Conservation (phyloP, 2,329 filamentous ascomycete species). For the Byssoonygena ceratinophila region DNA sequence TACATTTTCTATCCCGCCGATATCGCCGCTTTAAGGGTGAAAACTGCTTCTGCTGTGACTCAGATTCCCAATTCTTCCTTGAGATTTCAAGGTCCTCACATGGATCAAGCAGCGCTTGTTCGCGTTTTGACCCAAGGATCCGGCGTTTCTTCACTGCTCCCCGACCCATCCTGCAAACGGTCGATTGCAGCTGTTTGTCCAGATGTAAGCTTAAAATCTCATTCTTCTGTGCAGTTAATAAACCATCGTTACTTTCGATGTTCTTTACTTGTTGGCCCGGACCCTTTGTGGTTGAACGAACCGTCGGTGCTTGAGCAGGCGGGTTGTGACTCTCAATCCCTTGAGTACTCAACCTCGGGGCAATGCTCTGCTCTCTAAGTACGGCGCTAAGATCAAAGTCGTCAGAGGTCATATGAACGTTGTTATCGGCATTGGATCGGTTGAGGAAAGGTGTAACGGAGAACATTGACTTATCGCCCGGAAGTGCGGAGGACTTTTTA, state of each 20-base stretch:
- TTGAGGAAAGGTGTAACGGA: slow-evolving; percentile 92
- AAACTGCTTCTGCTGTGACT: not conserved
- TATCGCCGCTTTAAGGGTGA: slow-evolving; percentile 2
- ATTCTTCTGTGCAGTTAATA: no score
- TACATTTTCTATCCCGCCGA: no score
- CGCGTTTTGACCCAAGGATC: slow-evolving; percentile 2
- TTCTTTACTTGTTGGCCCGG: no score
- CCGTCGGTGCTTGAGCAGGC: not conserved
- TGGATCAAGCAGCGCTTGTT: not conserved
- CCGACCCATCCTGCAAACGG: no score
- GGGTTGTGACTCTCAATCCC: not conserved
- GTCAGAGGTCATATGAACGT: not conserved
- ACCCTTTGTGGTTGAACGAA: no score
- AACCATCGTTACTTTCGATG: no score
- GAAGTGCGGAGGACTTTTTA: slow-evolving; percentile 46
- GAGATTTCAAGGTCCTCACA: not conserved
- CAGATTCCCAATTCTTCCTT: not conserved
- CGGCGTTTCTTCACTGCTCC: not conserved
- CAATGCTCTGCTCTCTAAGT: not conserved
- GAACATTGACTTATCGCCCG: slow-evolving; percentile 82
- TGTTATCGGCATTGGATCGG: slow-evolving; percentile 46
- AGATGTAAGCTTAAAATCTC: not conserved
- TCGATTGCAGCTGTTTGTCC: not conserved
- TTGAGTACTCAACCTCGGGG: not conserved
- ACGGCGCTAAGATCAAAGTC: not conserved